Conservation (phyloP, 805 yeast genomes). For the Starmerella tilneyi region DNA sequence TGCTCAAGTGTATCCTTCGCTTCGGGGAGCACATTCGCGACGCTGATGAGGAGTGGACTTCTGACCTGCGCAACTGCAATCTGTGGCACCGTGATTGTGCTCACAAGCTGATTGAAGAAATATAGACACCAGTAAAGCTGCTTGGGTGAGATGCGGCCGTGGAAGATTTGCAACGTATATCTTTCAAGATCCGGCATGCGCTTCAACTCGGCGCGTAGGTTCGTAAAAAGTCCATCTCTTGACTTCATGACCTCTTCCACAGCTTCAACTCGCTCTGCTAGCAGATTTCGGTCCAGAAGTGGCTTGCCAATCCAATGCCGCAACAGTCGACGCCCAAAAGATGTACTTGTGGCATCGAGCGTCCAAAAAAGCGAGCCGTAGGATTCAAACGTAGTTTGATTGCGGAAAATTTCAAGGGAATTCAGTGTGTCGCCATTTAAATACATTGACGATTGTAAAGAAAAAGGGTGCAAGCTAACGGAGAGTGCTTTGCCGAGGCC, state of each 20-base stretch:
- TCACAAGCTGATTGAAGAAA: slow-evolving; percentile 33
- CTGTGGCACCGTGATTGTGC: slow-evolving; percentile 22
- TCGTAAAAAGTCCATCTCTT: slow-evolving; percentile 24
- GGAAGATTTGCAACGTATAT: slow-evolving; percentile 48
- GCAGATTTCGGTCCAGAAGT: slow-evolving; percentile 42
- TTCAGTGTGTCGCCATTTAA: slow-evolving; percentile 56
- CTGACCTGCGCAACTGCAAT: slow-evolving; percentile 26
- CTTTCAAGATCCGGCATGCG: slow-evolving; percentile 49
- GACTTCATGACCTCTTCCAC: slow-evolving; percentile 37
- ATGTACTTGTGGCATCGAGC: slow-evolving; percentile 68
- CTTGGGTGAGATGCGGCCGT: slow-evolving; percentile 47
- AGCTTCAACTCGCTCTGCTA: slow-evolving; percentile 56
- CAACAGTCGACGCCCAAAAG: slow-evolving; percentile 60
- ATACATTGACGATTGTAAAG: slow-evolving; percentile 40
- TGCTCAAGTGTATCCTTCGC: slow-evolving; percentile 29
- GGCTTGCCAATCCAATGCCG: slow-evolving; percentile 71
- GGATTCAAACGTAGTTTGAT: slow-evolving; percentile 45
- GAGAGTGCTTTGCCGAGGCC: slow-evolving; percentile 42
- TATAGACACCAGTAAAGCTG: slow-evolving; percentile 50
- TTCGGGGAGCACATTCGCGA: slow-evolving; percentile 33
- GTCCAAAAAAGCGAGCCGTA: slow-evolving; percentile 72
- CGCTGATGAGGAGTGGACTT: slow-evolving; percentile 34
- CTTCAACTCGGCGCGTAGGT: slow-evolving; percentile 27
- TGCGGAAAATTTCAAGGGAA: slow-evolving; percentile 65
- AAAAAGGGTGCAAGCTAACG: slow-evolving; percentile 45